These are phyloP conservation scores for Sphaerosporella brunnea DNA, from an alignment of 495 filamentous ascomycete genomes.

Conservation along the genomic window DNA sequence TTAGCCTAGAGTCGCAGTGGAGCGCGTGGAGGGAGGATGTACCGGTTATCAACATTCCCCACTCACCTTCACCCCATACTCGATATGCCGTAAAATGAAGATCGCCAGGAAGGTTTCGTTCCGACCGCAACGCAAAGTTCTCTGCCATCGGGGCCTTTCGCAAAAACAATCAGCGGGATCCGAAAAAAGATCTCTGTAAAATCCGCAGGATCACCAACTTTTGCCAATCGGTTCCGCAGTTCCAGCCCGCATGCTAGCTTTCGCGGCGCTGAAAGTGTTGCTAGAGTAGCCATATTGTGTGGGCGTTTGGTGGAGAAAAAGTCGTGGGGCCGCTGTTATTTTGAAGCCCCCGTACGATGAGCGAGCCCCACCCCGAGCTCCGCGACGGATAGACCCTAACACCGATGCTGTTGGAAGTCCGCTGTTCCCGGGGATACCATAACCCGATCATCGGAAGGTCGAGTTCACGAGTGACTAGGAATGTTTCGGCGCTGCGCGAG, in stretches of 20 bases:
- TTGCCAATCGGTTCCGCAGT: slow-evolving; percentile 36
- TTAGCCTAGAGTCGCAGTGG: not conserved
- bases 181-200: not conserved
- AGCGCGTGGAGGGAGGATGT: not conserved
- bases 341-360: too few species aligned
- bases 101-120: slow-evolving; percentile 25
- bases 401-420: too few species aligned
- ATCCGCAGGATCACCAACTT: slow-evolving; percentile 27
- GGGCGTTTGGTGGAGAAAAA: too few species aligned
- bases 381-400: too few species aligned
- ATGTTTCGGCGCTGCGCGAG: too few species aligned
- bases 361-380: too few species aligned
- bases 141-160: slow-evolving; percentile 40
- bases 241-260: slow-evolving; percentile 36
- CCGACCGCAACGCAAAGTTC: slow-evolving; percentile 25
- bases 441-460: too few species aligned
- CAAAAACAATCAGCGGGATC: not conserved
- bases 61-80: slow-evolving; percentile 35
- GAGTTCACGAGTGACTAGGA: too few species aligned
- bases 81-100: slow-evolving; percentile 28
- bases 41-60: slow-evolving; percentile 32
- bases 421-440: too few species aligned
- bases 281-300: slow-evolving; percentile 4
- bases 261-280: slow-evolving; percentile 16
- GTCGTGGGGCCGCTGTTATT: too few species aligned